Evolutionary conservation across 176 grass and related monocot species (phyloP).

Genomic region (Urochloa ruziziensis): DNA sequence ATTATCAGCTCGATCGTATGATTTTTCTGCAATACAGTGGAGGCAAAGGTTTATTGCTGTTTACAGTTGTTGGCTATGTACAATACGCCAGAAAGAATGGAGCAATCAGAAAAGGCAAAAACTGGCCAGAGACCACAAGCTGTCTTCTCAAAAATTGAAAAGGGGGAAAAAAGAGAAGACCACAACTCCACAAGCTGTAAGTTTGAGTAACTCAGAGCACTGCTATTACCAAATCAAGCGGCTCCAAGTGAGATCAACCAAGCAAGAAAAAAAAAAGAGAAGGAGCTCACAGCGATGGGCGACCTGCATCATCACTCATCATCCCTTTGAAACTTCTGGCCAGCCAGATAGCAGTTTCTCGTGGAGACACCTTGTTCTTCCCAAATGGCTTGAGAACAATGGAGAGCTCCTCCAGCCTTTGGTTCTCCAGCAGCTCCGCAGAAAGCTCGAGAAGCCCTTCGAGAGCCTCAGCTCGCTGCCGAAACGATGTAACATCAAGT

Average conservation of each 20-base stretch:
- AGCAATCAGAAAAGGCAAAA: conserved; percentile 40
- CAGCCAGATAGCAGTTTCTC: conserved; percentile 96
- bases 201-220: conserved; percentile 13
- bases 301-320: conserved; percentile 78
- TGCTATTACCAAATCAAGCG: conserved; percentile 36
- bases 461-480: conserved; percentile 90
- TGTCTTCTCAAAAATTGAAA: background rate
- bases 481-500: conserved; percentile 91
- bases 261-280: background rate
- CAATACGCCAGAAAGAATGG: conserved; percentile 64
- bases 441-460: conserved; percentile 97
- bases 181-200: conserved; percentile 4
- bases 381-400: conserved; percentile 98
- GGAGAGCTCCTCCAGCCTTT: conserved; percentile 78
- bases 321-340: conserved; percentile 98
- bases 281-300: conserved; percentile 23
- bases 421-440: conserved; percentile 72
- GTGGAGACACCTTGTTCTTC: conserved; percentile 90
- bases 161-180: background rate
- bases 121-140: conserved; percentile 35
- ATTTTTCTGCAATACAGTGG: background rate
- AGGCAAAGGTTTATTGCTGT: conserved; percentile 44
- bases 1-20: background rate
- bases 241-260: conserved; percentile 20
- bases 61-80: conserved; percentile 59